Evolutionary conservation across 202 grass and related monocot species (phyloP), one percentile per base, ranked within the genome.

Genomic region (Hordeum pubiflorum): DNA sequence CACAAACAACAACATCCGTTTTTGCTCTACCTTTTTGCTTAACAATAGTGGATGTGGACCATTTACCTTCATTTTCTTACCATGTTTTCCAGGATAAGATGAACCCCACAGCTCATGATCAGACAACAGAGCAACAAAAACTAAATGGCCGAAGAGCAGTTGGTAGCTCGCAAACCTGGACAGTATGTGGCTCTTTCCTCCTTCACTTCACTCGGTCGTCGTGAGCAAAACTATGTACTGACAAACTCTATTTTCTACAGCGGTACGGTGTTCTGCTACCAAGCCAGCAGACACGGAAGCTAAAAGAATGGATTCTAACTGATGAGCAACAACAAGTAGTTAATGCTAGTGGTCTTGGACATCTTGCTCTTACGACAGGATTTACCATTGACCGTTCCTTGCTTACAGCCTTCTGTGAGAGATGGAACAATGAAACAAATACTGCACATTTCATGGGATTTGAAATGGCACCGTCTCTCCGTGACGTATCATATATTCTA

Each of bases 401-500:
- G 81, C 76, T 91, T 52, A 84, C 89, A 81, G 78, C 85, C 10
- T 87, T 91, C 63, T 91, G 89, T 81, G 89, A 91, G 77, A 75
- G 77, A 76, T 91, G 89, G 85, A 87, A 91, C 66, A 91, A 87
- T 44, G 85, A 91, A 81, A 91, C 81, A 73, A 91, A 91, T 81
- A 91, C 89, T 87, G 85, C 85, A 26, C 77, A 87, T 73, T 87
- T 91, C 40, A 66, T 87, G 81, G 89, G 89, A 77, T 91, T 91
- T 84, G 89, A 91, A 77, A 87, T 91, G 81, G 81, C 89, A 58
- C 89, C 85, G 2, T 87, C 89, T 43, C 89, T 87, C 55, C 71
- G 89, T 73, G 89, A 91, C 22, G 85, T 91, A 74, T 91, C 77
- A 17, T 87, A 91, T 59, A 91, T 91, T 84, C 89, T 91, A 20